phyloP scores from a whole-genome alignment of 2,329 filamentous ascomycete species.

The Dendryphion nanum region DNA sequence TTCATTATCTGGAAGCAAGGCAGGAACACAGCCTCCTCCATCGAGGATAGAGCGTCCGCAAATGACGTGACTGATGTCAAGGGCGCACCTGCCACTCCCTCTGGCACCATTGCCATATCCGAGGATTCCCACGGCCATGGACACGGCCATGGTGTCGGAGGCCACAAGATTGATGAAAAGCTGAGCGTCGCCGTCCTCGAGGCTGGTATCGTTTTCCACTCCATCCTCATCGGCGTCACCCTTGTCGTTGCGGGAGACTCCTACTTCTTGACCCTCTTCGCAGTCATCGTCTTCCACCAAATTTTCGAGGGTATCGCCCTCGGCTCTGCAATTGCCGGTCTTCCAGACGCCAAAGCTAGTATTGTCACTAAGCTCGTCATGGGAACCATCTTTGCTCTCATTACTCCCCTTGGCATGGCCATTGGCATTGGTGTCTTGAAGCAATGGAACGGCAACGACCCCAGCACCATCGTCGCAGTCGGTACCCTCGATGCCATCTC shows the following conservation, averaged over 20 bases:
- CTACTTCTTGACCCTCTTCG: slow-evolving; percentile 52
- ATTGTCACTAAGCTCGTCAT: slow-evolving; percentile 58
- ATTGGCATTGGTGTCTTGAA: slow-evolving; percentile 73
- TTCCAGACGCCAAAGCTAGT: slow-evolving; percentile 43
- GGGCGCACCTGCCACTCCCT: slow-evolving; percentile 14
- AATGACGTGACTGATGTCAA: slow-evolving; percentile 2
- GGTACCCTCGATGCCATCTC: slow-evolving; percentile 72
- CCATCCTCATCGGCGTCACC: slow-evolving; percentile 63
- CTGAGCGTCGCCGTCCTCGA: slow-evolving; percentile 69
- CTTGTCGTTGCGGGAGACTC: slow-evolving; percentile 55
- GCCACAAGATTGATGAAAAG: slow-evolving; percentile 41
- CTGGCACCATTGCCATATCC: slow-evolving; percentile 10
- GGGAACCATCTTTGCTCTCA: slow-evolving; percentile 63
- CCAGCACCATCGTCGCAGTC: slow-evolving; percentile 66
- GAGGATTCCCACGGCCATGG: slow-evolving; percentile 14
- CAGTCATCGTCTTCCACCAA: slow-evolving; percentile 75
- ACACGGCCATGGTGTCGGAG: slow-evolving; percentile 13
- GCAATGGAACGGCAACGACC: slow-evolving; percentile 71
- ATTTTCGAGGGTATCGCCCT: slow-evolving; percentile 76
- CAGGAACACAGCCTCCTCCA: slow-evolving; percentile 11
- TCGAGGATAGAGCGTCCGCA: background rate
- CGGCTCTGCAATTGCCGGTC: slow-evolving; percentile 65
- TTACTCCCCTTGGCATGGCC: slow-evolving; percentile 77
- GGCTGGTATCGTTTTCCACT: slow-evolving; percentile 73
- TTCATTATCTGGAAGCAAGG: slow-evolving; percentile 46